phyloP scores from a whole-genome alignment of 2,329 filamentous ascomycete genomes.

The Penicillium hordei region DNA sequence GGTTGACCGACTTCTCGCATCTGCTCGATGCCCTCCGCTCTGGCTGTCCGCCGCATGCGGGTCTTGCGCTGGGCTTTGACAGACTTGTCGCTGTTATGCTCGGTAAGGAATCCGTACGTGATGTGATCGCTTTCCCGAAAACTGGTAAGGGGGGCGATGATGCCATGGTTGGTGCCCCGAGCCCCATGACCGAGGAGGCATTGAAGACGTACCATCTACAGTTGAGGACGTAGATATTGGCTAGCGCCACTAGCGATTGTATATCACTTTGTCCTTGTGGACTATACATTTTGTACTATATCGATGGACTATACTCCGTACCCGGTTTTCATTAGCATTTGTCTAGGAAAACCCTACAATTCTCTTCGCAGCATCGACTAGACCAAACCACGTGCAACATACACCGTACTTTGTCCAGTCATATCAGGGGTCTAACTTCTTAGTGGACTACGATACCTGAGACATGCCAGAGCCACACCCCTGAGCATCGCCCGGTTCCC shows the following conservation, averaged over 20 bases:
- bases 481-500: neutral
- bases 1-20: conserved; percentile 80
- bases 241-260: neutral
- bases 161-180: conserved; percentile 75
- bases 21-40: conserved; percentile 76
- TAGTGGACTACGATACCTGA: neutral
- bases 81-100: conserved; percentile 77
- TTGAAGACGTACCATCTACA: conserved; percentile 60
- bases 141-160: conserved; percentile 87
- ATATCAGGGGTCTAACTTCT: neutral
- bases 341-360: neutral
- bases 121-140: conserved; percentile 98
- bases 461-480: neutral
- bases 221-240: conserved; percentile 26
- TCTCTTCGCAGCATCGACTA: neutral
- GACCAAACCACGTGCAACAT: neutral
- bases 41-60: conserved; percentile 92
- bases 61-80: conserved; percentile 90
- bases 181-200: conserved; percentile 61
- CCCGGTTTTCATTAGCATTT: neutral
- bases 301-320: neutral
- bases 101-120: conserved; percentile 72
- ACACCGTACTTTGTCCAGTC: neutral
- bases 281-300: conserved; percentile 1
- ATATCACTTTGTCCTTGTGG: neutral